Conservation (phyloP, 148 eudicot species). For the Nepenthes gracilis region DNA sequence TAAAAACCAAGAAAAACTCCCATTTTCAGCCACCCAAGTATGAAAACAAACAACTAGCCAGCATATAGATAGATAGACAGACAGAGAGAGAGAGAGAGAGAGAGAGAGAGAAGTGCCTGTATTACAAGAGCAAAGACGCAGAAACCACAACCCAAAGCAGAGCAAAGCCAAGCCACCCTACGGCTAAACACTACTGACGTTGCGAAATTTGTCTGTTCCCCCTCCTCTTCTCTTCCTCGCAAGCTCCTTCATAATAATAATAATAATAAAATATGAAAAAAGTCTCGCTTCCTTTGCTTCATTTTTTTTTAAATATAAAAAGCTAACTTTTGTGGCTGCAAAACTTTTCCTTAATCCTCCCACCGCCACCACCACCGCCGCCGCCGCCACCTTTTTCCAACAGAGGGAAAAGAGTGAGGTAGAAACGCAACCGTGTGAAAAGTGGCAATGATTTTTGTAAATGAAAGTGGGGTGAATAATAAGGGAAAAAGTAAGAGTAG, state of each 20-base stretch:
- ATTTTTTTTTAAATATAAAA: too few relatives aligned
- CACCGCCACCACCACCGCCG: slow-evolving; percentile 18
- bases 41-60: slow-evolving; percentile 12
- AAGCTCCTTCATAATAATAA: too few relatives aligned
- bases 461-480: slow-evolving; percentile 7
- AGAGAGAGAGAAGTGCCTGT: slow-evolving; percentile 4
- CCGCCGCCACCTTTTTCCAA: too few relatives aligned
- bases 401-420: slow-evolving; percentile 9
- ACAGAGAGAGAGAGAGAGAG: slow-evolving; percentile 11
- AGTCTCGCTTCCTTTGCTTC: too few relatives aligned
- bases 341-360: slow-evolving; percentile 20
- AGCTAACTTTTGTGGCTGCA: too few relatives aligned
- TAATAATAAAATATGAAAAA: too few relatives aligned
- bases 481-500: too few relatives aligned
- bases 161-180: background rate
- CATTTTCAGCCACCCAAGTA: background rate
- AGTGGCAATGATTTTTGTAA: slow-evolving; percentile 16
- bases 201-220: background rate
- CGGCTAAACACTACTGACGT: background rate
- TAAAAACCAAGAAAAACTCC: slow-evolving; percentile 35
- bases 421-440: slow-evolving; percentile 31
- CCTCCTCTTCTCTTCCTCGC: background rate
- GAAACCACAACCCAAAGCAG: slow-evolving; percentile 16
- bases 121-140: background rate
- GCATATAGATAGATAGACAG: background rate